Percentiles rank a stretch among this genome's conserved stretches.
Evolutionary conservation across 2,329 filamentous ascomycete genomes (phyloP).

Genomic region (Arthrobotrys iridis): DNA sequence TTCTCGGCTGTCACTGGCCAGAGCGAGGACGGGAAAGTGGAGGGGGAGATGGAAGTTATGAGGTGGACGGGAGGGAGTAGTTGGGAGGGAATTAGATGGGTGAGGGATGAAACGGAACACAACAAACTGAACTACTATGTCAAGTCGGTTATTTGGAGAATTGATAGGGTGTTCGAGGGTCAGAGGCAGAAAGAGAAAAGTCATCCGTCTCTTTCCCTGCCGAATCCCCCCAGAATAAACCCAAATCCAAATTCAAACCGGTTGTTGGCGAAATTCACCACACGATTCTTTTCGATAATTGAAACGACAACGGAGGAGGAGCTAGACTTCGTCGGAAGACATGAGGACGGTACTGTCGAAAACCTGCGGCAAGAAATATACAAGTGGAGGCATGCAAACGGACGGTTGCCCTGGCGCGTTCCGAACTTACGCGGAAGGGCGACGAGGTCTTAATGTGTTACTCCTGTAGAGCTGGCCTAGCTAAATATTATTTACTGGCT

Average conservation of each 20-base stretch:
- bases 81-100: conserved; percentile 62
- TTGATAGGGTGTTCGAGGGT: neutral
- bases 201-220: neutral
- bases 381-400: too few species aligned
- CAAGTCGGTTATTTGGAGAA: conserved; percentile 61
- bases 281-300: neutral
- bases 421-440: too few species aligned
- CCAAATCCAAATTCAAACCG: too few species aligned
- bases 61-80: conserved; percentile 65
- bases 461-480: too few species aligned
- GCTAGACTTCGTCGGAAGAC: neutral
- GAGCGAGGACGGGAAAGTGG: conserved; percentile 60
- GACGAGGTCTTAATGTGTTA: too few species aligned
- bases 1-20: conserved; percentile 56
- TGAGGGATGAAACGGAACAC: conserved; percentile 63
- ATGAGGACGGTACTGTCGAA: neutral
- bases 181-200: neutral
- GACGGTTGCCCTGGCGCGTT: too few species aligned
- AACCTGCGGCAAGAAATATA: neutral
- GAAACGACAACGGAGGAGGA: neutral
- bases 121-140: conserved; percentile 64
- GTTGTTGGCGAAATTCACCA: too few species aligned
- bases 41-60: conserved; percentile 58
- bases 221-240: too few species aligned
- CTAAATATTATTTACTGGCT: too few species aligned